These are phyloP conservation scores for Penicillium egyptiacum DNA, from an alignment of 495 filamentous ascomycete species.

Conservation along the genomic window DNA sequence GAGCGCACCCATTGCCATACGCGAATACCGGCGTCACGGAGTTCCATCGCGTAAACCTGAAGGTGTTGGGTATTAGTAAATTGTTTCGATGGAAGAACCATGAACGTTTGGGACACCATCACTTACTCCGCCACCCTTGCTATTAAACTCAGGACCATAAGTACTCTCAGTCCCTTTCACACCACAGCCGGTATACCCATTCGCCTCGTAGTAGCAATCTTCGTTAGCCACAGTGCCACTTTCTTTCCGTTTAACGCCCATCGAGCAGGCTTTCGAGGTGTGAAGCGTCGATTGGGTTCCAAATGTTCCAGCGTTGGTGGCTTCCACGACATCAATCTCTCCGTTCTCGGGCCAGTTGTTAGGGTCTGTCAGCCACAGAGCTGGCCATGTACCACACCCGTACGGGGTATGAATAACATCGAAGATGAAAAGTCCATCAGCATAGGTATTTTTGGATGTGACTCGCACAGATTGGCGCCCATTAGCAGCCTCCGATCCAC, in stretches of 20 bases:
- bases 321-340: constrained; percentile 44
- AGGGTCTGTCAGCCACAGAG: constrained; percentile 58
- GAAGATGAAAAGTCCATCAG: constrained; percentile 48
- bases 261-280: constrained; percentile 35
- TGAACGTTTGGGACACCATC: not conserved
- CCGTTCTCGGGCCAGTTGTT: constrained; percentile 51
- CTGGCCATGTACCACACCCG: constrained; percentile 50
- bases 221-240: constrained; percentile 23
- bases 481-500: constrained; percentile 20
- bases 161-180: constrained; percentile 32
- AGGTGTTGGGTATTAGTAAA: not conserved
- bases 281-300: constrained; percentile 41
- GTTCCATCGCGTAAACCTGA: constrained; percentile 41
- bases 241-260: constrained; percentile 41
- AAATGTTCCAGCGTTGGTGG: constrained; percentile 32
- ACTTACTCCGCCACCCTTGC: constrained; percentile 41
- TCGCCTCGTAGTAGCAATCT: constrained; percentile 23
- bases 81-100: not conserved
- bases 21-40: constrained; percentile 37
- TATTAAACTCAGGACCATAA: constrained; percentile 40
- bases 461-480: constrained; percentile 50
- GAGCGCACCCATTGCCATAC: constrained; percentile 42
- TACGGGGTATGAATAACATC: constrained; percentile 43
- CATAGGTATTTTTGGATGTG: constrained; percentile 45
- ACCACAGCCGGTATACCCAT: constrained; percentile 39